These are phyloP conservation scores for Cystofilobasidium capitatum DNA, from an alignment of 768 basidiomycete genomes.

Conservation along the genomic window DNA sequence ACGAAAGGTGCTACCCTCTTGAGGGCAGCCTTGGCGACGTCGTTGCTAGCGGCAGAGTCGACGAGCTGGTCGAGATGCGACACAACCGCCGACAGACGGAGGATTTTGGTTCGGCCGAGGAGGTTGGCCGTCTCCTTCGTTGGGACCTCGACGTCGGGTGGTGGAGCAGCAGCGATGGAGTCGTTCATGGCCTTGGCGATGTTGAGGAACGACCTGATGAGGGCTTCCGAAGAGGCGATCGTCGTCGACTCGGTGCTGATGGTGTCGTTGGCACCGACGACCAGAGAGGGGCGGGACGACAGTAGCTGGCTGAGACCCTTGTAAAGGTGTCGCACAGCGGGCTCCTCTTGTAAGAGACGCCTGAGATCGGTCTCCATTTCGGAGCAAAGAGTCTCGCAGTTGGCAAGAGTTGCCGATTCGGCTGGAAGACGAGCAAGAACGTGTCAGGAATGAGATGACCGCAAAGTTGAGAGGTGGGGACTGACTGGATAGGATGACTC, in stretches of 20 bases:
- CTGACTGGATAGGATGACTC: conserved; percentile 11
- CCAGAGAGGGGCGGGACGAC: not conserved
- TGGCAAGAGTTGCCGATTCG: conserved; percentile 11
- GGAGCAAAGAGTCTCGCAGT: conserved; percentile 6
- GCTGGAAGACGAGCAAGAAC: not conserved
- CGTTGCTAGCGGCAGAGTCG: conserved; percentile 35
- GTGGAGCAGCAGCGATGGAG: conserved; percentile 36
- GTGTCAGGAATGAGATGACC: not conserved
- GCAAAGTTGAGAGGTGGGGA: not conserved
- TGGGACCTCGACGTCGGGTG: conserved; percentile 7
- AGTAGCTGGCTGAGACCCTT: conserved; percentile 39
- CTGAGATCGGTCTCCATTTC: not conserved
- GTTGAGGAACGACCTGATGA: conserved; percentile 59
- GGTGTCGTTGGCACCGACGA: not conserved
- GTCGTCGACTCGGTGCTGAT: not conserved
- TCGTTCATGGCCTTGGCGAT: conserved; percentile 51
- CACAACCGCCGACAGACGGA: conserved; percentile 28
- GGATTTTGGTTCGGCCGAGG: not conserved
- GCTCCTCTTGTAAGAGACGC: conserved; percentile 21
- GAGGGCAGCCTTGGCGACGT: conserved; percentile 34
- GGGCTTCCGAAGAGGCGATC: not conserved
- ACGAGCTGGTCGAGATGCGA: conserved; percentile 43
- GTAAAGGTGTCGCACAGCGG: conserved; percentile 38
- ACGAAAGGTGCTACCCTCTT: conserved; percentile 62
- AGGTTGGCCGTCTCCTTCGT: not conserved